Percentiles rank a stretch among this genome's conserved stretches.
These are phyloP conservation scores for Corylus avellana DNA, from an alignment of 306 rosid genomes.

Conservation along the genomic window DNA sequence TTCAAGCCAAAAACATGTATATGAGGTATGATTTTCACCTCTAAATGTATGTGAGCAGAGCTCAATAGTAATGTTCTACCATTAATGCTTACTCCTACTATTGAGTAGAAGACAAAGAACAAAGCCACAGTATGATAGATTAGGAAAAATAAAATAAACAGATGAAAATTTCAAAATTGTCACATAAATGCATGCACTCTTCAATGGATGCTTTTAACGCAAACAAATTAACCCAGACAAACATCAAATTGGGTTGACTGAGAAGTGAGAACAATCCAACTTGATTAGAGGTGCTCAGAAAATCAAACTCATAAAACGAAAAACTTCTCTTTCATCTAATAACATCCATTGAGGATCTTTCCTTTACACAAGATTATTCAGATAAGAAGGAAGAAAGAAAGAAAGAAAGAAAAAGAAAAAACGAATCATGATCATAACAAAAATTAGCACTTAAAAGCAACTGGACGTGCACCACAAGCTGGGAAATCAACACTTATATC, in stretches of 20 bases:
- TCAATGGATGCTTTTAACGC: neutral
- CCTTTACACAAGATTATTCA: constrained; percentile 40
- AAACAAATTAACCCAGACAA: neutral
- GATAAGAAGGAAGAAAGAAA: neutral
- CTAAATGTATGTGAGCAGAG: neutral
- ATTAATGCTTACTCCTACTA: neutral
- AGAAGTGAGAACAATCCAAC: no score
- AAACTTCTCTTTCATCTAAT: constrained; percentile 4
- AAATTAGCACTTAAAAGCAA: constrained; percentile 40
- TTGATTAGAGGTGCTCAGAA: neutral
- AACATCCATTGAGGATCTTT: neutral
- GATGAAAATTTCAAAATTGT: neutral
- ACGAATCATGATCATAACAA: constrained; percentile 41
- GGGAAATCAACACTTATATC: constrained; percentile 24
- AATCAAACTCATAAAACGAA: constrained; percentile 18
- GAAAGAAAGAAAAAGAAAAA: constrained; percentile 31
- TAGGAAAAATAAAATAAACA: neutral
- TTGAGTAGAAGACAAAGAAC: neutral
- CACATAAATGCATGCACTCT: neutral
- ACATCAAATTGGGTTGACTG: neutral
- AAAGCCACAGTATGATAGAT: neutral
- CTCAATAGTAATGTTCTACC: neutral
- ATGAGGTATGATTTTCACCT: neutral
- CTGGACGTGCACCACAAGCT: constrained; percentile 36
- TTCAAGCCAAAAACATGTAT: neutral